phyloP scores from a whole-genome alignment of 1,284 basidiomycete species.

The Tranzscheliella williamsii region DNA sequence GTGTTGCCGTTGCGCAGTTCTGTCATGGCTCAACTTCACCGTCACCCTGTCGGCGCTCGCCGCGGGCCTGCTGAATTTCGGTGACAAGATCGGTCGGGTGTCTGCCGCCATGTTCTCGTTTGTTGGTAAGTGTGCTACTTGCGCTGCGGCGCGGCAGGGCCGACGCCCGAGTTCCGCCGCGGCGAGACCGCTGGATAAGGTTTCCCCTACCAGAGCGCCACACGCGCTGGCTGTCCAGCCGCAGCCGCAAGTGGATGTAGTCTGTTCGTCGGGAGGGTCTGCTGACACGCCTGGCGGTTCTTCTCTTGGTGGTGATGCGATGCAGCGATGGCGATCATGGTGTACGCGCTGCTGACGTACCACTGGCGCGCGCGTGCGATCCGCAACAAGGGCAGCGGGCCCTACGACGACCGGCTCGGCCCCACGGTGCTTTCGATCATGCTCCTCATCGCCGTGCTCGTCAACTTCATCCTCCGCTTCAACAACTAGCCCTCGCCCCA shows the following conservation, averaged over 20 bases:
- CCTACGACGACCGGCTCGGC: slow-evolving; percentile 90
- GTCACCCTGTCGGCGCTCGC: slow-evolving; percentile 60
- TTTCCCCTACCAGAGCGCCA: too few relatives aligned
- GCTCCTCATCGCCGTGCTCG: slow-evolving; percentile 58
- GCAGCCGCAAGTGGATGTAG: too few relatives aligned
- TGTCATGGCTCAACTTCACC: slow-evolving; percentile 62
- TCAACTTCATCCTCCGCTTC: slow-evolving; percentile 61
- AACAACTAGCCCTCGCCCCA: too few relatives aligned
- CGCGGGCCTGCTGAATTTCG: slow-evolving; percentile 61
- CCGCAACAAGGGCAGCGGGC: slow-evolving; percentile 83
- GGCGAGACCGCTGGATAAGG: too few relatives aligned
- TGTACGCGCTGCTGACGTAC: slow-evolving; percentile 91
- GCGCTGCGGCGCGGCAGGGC: too few relatives aligned
- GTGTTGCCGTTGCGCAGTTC: too few relatives aligned
- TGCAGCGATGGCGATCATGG: slow-evolving; percentile 91
- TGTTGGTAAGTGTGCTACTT: slow-evolving; percentile 70
- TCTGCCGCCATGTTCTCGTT: slow-evolving; percentile 89
- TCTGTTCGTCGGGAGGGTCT: too few relatives aligned
- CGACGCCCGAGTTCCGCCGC: too few relatives aligned
- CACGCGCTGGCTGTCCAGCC: too few relatives aligned
- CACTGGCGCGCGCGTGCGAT: slow-evolving; percentile 96
- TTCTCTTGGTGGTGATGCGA: too few relatives aligned
- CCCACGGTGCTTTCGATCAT: slow-evolving; percentile 59
- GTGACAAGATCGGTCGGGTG: slow-evolving; percentile 74
- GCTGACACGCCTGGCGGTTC: background rate